Base-by-base conservation (phyloP, 179 eudicot species). In the Beta lomatogona region DNA sequence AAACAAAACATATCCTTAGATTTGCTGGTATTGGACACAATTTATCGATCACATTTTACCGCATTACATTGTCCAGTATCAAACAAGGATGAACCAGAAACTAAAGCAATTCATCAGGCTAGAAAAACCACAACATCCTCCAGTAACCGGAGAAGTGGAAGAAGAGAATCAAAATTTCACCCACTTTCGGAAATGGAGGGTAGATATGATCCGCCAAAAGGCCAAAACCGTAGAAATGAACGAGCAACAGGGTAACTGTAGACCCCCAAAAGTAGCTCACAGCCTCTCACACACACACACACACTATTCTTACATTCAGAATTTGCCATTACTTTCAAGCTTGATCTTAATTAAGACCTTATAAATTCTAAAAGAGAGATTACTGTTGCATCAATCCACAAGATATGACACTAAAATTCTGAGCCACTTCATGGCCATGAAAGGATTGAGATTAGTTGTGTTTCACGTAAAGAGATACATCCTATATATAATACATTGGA, bases 171-270 rank as follows among this genome's bases (percentile, higher is more conserved):
- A 70, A 46, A 13, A 2, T 60, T 75, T 19, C 54, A 61, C 45
- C n/a, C 69, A 52, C 15, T 63, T 77, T 15, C 31, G 22, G 21
- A 12, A 36, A 3, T 36, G 15, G 9, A 79, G 67, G 57, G 16
- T 25, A 68, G 22, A 70, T 59, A 57, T 59, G 65, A 77, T 71
- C 46, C 41, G 19, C 73, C 36, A 36, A 18, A 79, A 28, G 31
- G 31, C 31, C 31, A 28, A 28, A 36, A 22, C 11, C 15, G 10
- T 15, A 18, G 46, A 67, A 3, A 13, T 78, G 11, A 73, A 72
- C 61, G 50, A 11, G 50, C 21, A 75, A 65, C 70, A 19, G 48
- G 31, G 54, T 12, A 18, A 68, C 36, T 36, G 63, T 25, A 15
- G 15, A 36, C 13, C 41, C 14, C 82, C 57, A 66, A 16, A 0